Evolutionary conservation across 1,284 basidiomycete genomes (phyloP), one percentile per base, ranked within the genome.

Genomic region (Heterobasidion occidentale): DNA sequence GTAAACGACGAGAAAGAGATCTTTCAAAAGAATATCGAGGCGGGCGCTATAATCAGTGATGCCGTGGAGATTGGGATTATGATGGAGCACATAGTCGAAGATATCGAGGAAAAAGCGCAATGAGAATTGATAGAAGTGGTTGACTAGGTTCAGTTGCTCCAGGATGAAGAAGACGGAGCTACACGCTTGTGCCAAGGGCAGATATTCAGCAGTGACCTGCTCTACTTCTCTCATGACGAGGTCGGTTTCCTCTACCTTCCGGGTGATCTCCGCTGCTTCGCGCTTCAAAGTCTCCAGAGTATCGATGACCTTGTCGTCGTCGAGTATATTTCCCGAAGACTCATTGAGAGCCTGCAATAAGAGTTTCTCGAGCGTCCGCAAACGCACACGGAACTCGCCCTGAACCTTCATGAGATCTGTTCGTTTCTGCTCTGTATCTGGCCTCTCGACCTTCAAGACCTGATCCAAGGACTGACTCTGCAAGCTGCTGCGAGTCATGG

Each of bases 41-140:
- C 97, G 86, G 52, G 75, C 75, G 59, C 78, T 76, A 56, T 92
- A 74, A 62, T 98, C 94, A 7, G 83, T 78, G 58, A 97, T 77
- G 59, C 81, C 83, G 67, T 83, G 83, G 59, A 98, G 79, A 68
- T 94, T 90, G 8, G 94, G 93, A 69, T 98, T 98, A 64, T 91
- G 87, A 61, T 90, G 88, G 8, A 99, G 81, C 56, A 98, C 86
- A 63, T 90, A 92, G 74, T 98, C 93, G 72, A 99, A 99, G 64
- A 99, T 96, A 69, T 98, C 94, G 59, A 98, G 83, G 88, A 99
- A 99, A 79, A 97, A 98, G 46, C 83, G 87, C 53, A 99, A 81
- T 1, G 96, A 98, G 78, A 99, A 99, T 70, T 98, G 94, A 70
- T 99, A 99, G 76, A 99, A 99, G 74, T 98, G 96, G 67, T 97